A percentile compares a stretch with the other conserved stretches of the same genome.
These are phyloP conservation scores for Kodamaea sp. DNA, from an alignment of 1,139 yeast species.

Conservation along the genomic window DNA sequence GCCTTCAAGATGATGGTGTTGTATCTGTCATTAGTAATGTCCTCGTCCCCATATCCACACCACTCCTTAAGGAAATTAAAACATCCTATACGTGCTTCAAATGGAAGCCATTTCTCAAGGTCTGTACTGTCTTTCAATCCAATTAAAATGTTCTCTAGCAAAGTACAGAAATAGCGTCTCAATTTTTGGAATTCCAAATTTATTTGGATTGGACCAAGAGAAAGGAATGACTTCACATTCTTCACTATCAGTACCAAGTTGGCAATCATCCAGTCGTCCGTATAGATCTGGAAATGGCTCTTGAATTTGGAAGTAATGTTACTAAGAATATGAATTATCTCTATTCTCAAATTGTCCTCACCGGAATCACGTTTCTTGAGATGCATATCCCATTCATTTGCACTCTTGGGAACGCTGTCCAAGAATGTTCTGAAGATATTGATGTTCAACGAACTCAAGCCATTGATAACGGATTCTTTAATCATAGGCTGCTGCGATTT, in stretches of 20 bases:
- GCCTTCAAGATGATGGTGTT: slow-evolving; percentile 54
- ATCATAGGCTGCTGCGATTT: slow-evolving; percentile 71
- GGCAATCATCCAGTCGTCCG: slow-evolving; percentile 70
- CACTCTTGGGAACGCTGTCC: slow-evolving; percentile 70
- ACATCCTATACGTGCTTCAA: slow-evolving; percentile 82
- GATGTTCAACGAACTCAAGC: slow-evolving; percentile 85
- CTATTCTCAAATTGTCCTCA: slow-evolving; percentile 65
- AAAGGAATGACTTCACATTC: slow-evolving; percentile 63
- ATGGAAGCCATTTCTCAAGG: slow-evolving; percentile 64
- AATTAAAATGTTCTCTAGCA: slow-evolving; percentile 66
- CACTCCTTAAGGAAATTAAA: slow-evolving; percentile 85
- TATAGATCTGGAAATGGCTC: slow-evolving; percentile 48
- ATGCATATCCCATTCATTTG: slow-evolving; percentile 58
- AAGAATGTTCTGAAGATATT: slow-evolving; percentile 82
- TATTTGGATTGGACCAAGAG: slow-evolving; percentile 58
- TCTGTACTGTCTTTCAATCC: slow-evolving; percentile 37
- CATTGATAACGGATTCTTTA: slow-evolving; percentile 82
- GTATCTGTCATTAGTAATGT: slow-evolving; percentile 68
- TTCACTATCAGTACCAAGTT: slow-evolving; percentile 66
- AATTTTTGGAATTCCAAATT: slow-evolving; percentile 75
- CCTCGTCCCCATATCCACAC: slow-evolving; percentile 85
- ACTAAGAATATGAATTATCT: slow-evolving; percentile 74
- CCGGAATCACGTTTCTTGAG: slow-evolving; percentile 32
- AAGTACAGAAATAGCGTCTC: slow-evolving; percentile 77
- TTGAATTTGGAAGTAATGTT: slow-evolving; percentile 68